Conservation (phyloP, 495 filamentous ascomycete species). For the Aspergillus biplanus region DNA sequence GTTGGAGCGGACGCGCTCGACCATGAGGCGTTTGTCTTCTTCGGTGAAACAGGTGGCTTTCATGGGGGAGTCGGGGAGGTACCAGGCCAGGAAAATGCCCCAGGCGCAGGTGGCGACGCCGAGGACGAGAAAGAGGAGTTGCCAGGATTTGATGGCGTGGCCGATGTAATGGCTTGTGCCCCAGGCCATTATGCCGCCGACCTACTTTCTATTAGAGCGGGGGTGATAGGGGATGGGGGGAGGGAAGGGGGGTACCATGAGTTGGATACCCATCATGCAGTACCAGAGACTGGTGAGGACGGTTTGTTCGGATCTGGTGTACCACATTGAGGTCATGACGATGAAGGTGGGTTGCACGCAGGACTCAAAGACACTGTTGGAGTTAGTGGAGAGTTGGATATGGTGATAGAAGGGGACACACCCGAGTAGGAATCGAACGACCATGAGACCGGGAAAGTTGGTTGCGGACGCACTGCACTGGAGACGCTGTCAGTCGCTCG, state of each 20-base stretch:
- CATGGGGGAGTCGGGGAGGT: conserved; percentile 54
- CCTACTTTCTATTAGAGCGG: conserved; percentile 18
- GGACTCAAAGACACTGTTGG: conserved; percentile 25
- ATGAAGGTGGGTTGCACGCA: conserved; percentile 36
- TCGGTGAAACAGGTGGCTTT: conserved; percentile 45
- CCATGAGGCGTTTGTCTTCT: conserved; percentile 47
- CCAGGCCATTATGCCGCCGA: conserved; percentile 52
- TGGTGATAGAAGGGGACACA: too few relatives aligned
- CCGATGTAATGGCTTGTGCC: conserved; percentile 36
- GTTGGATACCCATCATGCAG: conserved; percentile 34
- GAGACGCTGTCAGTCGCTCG: neutral
- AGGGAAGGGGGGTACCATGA: conserved; percentile 20
- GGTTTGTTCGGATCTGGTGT: conserved; percentile 52
- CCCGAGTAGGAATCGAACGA: conserved; percentile 36
- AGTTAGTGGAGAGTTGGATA: neutral
- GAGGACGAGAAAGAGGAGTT: conserved; percentile 41
- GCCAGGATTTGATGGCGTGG: conserved; percentile 38
- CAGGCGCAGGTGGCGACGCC: conserved; percentile 39
- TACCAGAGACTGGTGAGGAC: conserved; percentile 52
- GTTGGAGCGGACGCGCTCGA: conserved; percentile 57
- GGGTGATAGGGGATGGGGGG: conserved; percentile 10
- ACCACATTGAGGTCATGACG: conserved; percentile 54
- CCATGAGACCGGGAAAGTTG: conserved; percentile 30
- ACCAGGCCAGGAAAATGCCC: conserved; percentile 39
- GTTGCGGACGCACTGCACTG: conserved; percentile 30